Evolutionary conservation across 164 flowering plant genomes (phyloP).

Genomic region (Annona cherimola): DNA sequence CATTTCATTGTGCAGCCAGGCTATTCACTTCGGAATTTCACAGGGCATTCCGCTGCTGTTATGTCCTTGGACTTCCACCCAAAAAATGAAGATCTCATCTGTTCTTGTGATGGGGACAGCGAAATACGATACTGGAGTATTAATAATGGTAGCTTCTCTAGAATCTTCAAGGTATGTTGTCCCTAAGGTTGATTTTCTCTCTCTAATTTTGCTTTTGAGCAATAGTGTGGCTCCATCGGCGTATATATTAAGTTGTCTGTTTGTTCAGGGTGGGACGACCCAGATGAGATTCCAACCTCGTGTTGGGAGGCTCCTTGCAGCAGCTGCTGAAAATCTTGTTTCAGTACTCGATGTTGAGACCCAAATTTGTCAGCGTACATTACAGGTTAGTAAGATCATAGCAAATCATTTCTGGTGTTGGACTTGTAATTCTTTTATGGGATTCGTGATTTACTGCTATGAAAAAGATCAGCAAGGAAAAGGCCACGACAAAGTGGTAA

Average conservation of each 20-base stretch:
- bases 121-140: constrained; percentile 86
- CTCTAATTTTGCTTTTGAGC: not conserved
- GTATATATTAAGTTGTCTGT: not conserved
- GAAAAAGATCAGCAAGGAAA: too few relatives aligned
- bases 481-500: too few relatives aligned
- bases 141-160: constrained; percentile 58
- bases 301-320: constrained; percentile 62
- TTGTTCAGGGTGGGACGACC: constrained; percentile 50
- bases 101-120: constrained; percentile 65
- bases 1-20: constrained; percentile 44
- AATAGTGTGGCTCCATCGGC: not conserved
- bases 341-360: constrained; percentile 74
- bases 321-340: constrained; percentile 55
- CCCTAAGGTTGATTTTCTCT: too few relatives aligned
- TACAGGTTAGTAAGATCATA: constrained; percentile 40
- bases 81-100: constrained; percentile 59
- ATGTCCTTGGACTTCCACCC: constrained; percentile 83
- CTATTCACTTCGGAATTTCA: constrained; percentile 65
- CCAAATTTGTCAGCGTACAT: constrained; percentile 42
- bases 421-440: too few relatives aligned
- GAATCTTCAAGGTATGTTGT: constrained; percentile 52
- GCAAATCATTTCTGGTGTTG: too few relatives aligned
- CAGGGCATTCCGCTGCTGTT: constrained; percentile 61
- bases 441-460: too few relatives aligned
- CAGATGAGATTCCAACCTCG: constrained; percentile 72